Evolutionary conservation across 257 asterid species (phyloP), one percentile per base, ranked within the genome.

Genomic region (Galeopsis tetrahit): DNA sequence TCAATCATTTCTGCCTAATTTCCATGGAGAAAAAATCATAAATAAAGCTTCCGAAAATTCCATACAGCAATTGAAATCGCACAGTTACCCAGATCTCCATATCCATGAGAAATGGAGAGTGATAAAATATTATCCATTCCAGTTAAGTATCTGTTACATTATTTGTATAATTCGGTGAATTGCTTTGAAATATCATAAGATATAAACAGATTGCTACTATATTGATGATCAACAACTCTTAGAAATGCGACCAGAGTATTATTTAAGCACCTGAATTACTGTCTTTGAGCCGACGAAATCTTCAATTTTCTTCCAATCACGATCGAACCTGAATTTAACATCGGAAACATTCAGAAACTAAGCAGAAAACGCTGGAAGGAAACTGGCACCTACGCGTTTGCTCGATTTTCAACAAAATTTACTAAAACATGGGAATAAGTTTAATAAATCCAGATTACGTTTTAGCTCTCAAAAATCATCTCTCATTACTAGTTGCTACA

Each of bases 221-320:
- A 44, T 6, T 44, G 14, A 57, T 43, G n/a, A 55, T 17, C 14
- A 21, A 33, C 62, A 77, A 35, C 49, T 33, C n/a, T 34, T 28
- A 6, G 33, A 8, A 46, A 46, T 46, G 52, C 52, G 15, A 11
- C 33, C 5, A 15, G 53, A 65, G 38, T 66, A 72, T 53, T 46
- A 48, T 73, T 43, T 33, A 42, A 48, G 70, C 73, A 93, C 98
- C 98, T 90, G 98, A 78, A 93, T 93, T 56, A 91, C 98, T 13
- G 98, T 89, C 83, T 93, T 93, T 65, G 98, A 93, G 72, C 94
- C 96, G 52, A 93, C 82, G 68, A 93, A 93, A 75, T 89, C 98
- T 81, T 93, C 98, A 71, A 93, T 93, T 75, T 93, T 90, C 91
- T 93, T 93, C 98, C 98, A 93, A 76, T 93, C 98, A 11, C 98